Evolutionary conservation across 495 filamentous ascomycete genomes (phyloP), one percentile per base, ranked within the genome.

Genomic region (Terfezia claveryi): DNA sequence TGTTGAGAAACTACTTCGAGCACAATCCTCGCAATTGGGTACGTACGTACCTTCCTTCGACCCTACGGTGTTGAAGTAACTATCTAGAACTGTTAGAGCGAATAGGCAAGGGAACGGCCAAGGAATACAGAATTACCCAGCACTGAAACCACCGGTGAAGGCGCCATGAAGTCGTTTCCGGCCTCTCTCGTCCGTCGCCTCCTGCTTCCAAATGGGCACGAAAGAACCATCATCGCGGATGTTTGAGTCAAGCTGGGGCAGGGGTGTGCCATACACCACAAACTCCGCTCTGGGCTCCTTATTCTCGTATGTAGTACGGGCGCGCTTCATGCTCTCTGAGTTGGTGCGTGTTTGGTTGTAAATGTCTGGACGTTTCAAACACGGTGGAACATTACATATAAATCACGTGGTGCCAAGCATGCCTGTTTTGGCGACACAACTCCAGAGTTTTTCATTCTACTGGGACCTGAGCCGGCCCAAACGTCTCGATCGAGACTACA

Each of bases 41-140:
- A 46, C 41, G 12, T 46, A 46, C 41, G 56, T 56, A 65, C 63
- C 91, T 75, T 98, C 89, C 69, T 96, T 96, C 8, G 87, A 94
- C 36, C 91, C 92, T 61, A 94, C 92, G 10, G 86, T 94, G 64
- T 96, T 96, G 72, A 91, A 96, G 68, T 98, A 95, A 58, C 85
- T 92, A 58, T 50, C 57, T 46, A 58, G 50, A 55, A 1, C 20
- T 49, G 44, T 49, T 10, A 49, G 38, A 11, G 20, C 9, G 3
- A 6, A n/a, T 10, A 49, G 6, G 14, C 9, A n/a, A 20, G 44
- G 44, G 44, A 49, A 49, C 4, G 16, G 12, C 27, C 4, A 36
- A 16, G 17, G 32, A n/a, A 32, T 55, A 36, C 10, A 51, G 36
- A 56, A 76, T 70, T 78, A 87, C 82, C 91, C 91, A 69, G 91